phyloP scores from a whole-genome alignment of 352 stramenopile genomes.

The Phytophthora capsici region DNA sequence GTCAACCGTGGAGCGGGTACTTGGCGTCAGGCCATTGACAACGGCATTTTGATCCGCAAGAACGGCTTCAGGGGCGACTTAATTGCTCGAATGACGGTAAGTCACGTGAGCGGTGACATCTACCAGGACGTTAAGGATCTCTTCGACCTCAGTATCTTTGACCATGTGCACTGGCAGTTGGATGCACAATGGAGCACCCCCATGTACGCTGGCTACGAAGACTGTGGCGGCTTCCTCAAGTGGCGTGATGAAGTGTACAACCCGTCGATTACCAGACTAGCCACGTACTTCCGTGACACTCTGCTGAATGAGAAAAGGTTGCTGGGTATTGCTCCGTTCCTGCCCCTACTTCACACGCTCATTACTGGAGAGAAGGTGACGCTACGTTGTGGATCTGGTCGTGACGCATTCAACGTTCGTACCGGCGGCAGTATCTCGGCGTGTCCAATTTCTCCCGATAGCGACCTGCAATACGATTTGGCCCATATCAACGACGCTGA shows the following conservation, averaged over 20 bases:
- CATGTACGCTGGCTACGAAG: slow-evolving; percentile 37
- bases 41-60: slow-evolving; percentile 41
- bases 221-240: slow-evolving; percentile 34
- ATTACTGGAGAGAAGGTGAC: slow-evolving; percentile 34
- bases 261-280: slow-evolving; percentile 40
- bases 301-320: slow-evolving; percentile 35
- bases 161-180: slow-evolving; percentile 50
- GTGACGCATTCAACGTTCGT: slow-evolving; percentile 45
- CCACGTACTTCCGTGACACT: slow-evolving; percentile 34
- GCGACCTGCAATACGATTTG: slow-evolving; percentile 37
- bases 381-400: slow-evolving; percentile 40
- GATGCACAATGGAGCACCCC: slow-evolving; percentile 47
- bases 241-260: slow-evolving; percentile 49
- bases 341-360: slow-evolving; percentile 35
- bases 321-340: slow-evolving; percentile 41
- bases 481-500: slow-evolving; percentile 34
- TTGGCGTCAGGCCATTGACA: slow-evolving; percentile 46
- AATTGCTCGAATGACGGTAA: slow-evolving; percentile 49
- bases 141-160: slow-evolving; percentile 35
- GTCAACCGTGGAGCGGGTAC: slow-evolving; percentile 36
- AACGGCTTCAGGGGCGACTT: slow-evolving; percentile 43
- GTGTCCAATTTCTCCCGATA: slow-evolving; percentile 41
- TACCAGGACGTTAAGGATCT: slow-evolving; percentile 49
- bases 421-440: slow-evolving; percentile 42
- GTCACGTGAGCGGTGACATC: slow-evolving; percentile 38